Conservation (phyloP, 176 grass and related monocot species). For the Guadua angustifolia region DNA sequence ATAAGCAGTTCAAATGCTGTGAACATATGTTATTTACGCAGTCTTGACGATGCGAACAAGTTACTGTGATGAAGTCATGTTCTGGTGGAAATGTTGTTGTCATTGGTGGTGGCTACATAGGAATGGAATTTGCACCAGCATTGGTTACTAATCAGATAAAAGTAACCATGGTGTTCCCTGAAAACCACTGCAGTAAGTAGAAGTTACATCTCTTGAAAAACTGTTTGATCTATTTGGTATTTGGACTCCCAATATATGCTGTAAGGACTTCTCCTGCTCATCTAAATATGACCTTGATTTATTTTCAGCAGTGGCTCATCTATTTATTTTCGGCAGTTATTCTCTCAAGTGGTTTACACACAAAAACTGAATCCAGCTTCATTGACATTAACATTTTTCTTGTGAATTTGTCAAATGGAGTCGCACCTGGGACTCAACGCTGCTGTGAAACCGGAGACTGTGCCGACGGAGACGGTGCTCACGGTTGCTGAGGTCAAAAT, state of each 20-base stretch:
- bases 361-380: too few species aligned
- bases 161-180: constrained; percentile 93
- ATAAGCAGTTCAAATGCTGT: constrained; percentile 72
- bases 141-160: constrained; percentile 84
- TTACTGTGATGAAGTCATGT: constrained; percentile 73
- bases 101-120: constrained; percentile 96
- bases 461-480: too few species aligned
- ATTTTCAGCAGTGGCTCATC: constrained; percentile 67
- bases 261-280: constrained; percentile 8
- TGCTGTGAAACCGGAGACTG: too few species aligned
- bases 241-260: constrained; percentile 5
- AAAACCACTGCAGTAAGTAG: constrained; percentile 92
- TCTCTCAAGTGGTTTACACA: too few species aligned
- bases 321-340: too few species aligned
- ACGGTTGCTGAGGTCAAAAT: too few species aligned
- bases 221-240: background rate
- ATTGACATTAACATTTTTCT: too few species aligned
- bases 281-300: constrained; percentile 13
- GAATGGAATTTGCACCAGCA: constrained; percentile 95
- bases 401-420: too few species aligned
- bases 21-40: constrained; percentile 89
- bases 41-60: constrained; percentile 73
- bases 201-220: background rate
- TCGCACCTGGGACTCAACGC: too few species aligned
- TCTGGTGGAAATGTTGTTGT: constrained; percentile 81